phyloP scores from a whole-genome alignment of 1,284 basidiomycete genomes.

The Xerocomus nothofagi region DNA sequence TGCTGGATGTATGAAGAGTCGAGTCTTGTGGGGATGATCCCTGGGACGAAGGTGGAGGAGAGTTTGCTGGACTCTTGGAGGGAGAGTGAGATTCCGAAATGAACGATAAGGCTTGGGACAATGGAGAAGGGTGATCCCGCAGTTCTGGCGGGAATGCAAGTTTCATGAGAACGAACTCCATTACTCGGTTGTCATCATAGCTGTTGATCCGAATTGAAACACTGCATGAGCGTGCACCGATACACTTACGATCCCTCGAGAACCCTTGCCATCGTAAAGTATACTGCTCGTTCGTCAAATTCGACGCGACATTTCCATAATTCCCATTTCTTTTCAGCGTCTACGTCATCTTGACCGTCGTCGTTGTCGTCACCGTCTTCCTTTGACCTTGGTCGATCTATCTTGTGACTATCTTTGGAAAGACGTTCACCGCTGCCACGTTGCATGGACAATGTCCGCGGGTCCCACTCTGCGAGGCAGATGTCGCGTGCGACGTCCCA shows the following conservation, averaged over 20 bases:
- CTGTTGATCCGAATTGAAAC: slow-evolving; percentile 19
- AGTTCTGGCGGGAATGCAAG: slow-evolving; percentile 47
- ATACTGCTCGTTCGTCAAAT: slow-evolving; percentile 67
- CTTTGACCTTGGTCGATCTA: slow-evolving; percentile 12
- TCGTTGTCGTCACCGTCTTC: slow-evolving; percentile 11
- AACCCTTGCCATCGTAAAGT: slow-evolving; percentile 71
- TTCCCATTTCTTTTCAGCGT: slow-evolving; percentile 53
- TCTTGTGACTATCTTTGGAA: slow-evolving; percentile 11
- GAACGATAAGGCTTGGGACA: slow-evolving; percentile 19
- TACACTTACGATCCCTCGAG: slow-evolving; percentile 50
- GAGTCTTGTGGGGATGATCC: slow-evolving; percentile 31
- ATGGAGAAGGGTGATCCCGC: slow-evolving; percentile 26
- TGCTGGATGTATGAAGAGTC: slow-evolving; percentile 17
- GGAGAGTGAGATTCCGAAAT: slow-evolving; percentile 20
- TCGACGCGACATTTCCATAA: slow-evolving; percentile 76
- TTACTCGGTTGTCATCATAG: slow-evolving; percentile 48
- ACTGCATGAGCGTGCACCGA: neutral
- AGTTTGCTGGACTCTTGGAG: slow-evolving; percentile 31
- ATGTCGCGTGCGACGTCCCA: slow-evolving; percentile 65
- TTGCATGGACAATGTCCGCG: slow-evolving; percentile 31
- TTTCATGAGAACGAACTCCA: slow-evolving; percentile 59
- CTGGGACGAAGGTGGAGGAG: slow-evolving; percentile 29
- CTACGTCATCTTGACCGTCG: slow-evolving; percentile 1
- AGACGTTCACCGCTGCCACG: slow-evolving; percentile 2
- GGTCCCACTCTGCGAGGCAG: slow-evolving; percentile 66